Conservation (phyloP, 768 basidiomycete genomes). For the Hericium coralloides region DNA sequence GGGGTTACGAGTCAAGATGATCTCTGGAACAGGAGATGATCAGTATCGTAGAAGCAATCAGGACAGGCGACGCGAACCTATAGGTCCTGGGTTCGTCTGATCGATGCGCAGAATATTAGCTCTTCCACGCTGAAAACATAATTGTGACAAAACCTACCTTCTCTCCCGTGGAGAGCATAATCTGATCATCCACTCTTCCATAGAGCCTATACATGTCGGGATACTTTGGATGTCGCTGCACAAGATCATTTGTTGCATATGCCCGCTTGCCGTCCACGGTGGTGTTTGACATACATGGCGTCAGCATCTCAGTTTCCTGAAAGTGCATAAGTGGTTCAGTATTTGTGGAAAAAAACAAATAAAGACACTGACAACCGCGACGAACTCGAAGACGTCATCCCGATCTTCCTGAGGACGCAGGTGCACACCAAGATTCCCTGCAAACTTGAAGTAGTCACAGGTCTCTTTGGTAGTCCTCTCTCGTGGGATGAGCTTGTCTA, state of each 20-base stretch:
- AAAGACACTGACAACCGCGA: constrained; percentile 25
- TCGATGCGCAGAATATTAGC: background rate
- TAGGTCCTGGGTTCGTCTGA: background rate
- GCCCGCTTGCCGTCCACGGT: background rate
- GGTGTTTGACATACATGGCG: background rate
- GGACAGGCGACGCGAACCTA: background rate
- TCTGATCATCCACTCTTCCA: background rate
- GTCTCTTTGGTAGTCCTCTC: constrained; percentile 6
- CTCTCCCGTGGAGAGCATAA: background rate
- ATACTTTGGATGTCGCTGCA: background rate
- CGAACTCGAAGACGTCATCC: constrained; percentile 25
- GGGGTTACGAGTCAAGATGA: background rate
- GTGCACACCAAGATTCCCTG: constrained; percentile 15
- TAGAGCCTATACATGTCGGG: background rate
- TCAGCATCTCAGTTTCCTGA: background rate
- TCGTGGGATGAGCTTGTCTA: constrained; percentile 1
- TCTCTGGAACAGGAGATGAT: background rate
- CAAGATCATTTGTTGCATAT: background rate
- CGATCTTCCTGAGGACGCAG: constrained; percentile 26
- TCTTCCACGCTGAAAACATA: background rate
- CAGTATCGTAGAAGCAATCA: background rate
- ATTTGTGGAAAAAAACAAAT: background rate
- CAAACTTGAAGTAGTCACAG: constrained; percentile 30
- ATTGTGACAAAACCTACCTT: background rate
- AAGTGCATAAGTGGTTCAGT: background rate